Evolutionary conservation across 176 grass and related monocot genomes (phyloP).

Genomic region (Cenchrus purpureus): DNA sequence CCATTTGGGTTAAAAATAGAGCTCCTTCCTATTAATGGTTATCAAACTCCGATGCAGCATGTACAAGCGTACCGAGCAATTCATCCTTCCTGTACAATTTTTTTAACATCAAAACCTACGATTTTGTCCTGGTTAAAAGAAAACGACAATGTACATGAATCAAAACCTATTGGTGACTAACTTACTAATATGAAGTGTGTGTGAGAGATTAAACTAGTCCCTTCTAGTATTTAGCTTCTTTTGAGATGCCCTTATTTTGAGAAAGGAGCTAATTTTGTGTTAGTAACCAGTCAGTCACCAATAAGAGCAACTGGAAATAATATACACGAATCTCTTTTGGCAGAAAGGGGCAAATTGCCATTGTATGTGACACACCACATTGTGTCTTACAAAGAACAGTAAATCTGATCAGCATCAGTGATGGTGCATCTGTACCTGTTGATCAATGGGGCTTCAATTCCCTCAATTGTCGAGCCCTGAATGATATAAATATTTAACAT

Average conservation of each 20-base stretch:
- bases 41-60: not conserved
- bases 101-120: not conserved
- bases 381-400: conserved; percentile 22
- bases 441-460: conserved; percentile 60
- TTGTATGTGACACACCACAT: not conserved
- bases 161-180: too few species aligned
- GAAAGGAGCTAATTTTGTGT: not conserved
- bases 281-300: not conserved
- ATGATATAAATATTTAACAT: conserved; percentile 14
- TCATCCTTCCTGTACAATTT: not conserved
- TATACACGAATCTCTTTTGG: not conserved
- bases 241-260: not conserved
- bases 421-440: conserved; percentile 20
- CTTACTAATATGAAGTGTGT: not conserved
- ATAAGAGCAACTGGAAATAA: not conserved
- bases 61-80: not conserved
- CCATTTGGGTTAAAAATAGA: not conserved
- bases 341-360: not conserved
- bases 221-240: not conserved
- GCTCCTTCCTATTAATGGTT: not conserved
- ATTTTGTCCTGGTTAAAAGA: not conserved
- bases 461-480: conserved; percentile 53
- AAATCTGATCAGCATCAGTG: conserved; percentile 20
- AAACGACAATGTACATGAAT: not conserved
- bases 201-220: not conserved